phyloP scores from a whole-genome alignment of 768 basidiomycete genomes.

The Chiua virens region DNA sequence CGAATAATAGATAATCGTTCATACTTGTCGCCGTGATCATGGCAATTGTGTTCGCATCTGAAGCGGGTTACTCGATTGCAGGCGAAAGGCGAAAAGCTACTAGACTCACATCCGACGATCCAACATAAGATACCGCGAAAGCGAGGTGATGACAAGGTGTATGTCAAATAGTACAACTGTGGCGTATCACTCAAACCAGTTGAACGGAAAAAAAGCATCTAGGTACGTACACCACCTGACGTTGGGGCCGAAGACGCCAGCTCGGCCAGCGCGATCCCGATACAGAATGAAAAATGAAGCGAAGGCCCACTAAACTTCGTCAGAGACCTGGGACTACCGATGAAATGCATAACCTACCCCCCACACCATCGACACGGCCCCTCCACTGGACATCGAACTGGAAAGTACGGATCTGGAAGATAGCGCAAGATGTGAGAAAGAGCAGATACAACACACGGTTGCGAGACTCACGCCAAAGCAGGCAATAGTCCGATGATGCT shows the following conservation, averaged over 20 bases:
- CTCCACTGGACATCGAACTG: conserved; percentile 48
- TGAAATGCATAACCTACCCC: conserved; percentile 24
- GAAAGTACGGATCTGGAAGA: conserved; percentile 40
- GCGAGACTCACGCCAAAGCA: conserved; percentile 50
- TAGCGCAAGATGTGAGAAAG: not conserved
- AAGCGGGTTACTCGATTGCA: not conserved
- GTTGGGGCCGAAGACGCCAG: conserved; percentile 40
- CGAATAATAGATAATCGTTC: not conserved
- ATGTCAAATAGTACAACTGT: conserved; percentile 66
- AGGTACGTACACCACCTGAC: conserved; percentile 33
- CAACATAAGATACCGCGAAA: conserved; percentile 62
- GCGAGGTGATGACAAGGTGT: conserved; percentile 50
- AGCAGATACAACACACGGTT: conserved; percentile 6
- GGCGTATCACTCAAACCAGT: too few species aligned
- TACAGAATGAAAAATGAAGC: conserved; percentile 35
- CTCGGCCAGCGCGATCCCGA: conserved; percentile 40
- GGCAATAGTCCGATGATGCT: conserved; percentile 66
- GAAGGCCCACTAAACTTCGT: conserved; percentile 32
- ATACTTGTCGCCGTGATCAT: conserved; percentile 39
- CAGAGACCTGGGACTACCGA: too few species aligned
- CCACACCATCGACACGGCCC: conserved; percentile 43
- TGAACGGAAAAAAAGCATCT: not conserved
- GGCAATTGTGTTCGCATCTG: conserved; percentile 52
- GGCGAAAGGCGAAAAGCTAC: not conserved
- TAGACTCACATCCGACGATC: conserved; percentile 69